Base-by-base conservation (phyloP, 768 basidiomycete species). In the Lactifluus volemus region DNA sequence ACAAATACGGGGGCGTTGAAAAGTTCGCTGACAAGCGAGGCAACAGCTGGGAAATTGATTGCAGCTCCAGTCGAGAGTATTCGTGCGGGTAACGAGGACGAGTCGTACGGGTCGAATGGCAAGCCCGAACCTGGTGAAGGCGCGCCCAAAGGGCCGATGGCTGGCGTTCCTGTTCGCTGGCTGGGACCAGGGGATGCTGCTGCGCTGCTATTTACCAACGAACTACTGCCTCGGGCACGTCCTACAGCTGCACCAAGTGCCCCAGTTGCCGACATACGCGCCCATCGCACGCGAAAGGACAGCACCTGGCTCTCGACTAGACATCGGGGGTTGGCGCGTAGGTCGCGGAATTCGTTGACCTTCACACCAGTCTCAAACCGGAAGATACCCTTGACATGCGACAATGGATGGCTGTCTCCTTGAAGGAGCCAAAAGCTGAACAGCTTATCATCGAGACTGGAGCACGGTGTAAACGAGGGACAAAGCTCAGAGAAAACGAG, bases 371-470 rank as follows among this genome's bases (percentile, higher is more conserved):
- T 91, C 71, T 93, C 91, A 72, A 93, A 92, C 19, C 91, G 85
- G 73, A 81, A 90, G 61, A 91, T 89, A 10, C 91, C 91, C 69
- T 92, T 90, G 60, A 89, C 86, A 48, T 88, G 86, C 0, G 88
- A 82, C 55, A 84, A 79, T 1, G 90, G 89, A 69, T 80, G 85
- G 53, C 80, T 80, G 66, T 92, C 91, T 25, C 82, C 83, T 71
- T 92, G 90, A 15, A 92, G 78, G 63, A 89, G 79, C 88, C 89
- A 93, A 77, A 92, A 93, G 60, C 86, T 86, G 73, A 93, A 93
- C 2, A 93, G 81, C 69, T 94, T 94, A 76, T 93, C 90, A 67
- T 93, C 92, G 54, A 93, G 82, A n/a, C 89, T 91, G 36, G 29
- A 32, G 38, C 21, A 50, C 53, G 50, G 39, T 59, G 59, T 41